These are phyloP conservation scores for Phytophthora cryptogea DNA, from an alignment of 352 stramenopile genomes.

Conservation along the genomic window DNA sequence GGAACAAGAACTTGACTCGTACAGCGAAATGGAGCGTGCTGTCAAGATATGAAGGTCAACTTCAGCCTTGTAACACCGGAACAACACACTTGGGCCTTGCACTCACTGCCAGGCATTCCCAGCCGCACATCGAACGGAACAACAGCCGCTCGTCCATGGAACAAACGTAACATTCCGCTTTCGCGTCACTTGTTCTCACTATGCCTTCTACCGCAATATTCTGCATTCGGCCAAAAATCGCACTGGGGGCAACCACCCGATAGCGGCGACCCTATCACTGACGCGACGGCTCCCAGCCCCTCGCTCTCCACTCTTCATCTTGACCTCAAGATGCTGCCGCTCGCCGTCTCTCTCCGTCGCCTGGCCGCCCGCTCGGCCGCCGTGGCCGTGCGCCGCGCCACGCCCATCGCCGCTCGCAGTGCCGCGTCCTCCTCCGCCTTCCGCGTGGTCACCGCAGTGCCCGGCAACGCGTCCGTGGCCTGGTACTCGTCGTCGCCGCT, in stretches of 20 bases:
- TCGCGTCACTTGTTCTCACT: not conserved
- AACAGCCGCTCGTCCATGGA: not conserved
- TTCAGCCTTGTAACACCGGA: too few relatives aligned
- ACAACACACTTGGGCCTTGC: too few relatives aligned
- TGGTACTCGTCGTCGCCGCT: conserved; percentile 31
- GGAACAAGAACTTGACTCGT: too few relatives aligned
- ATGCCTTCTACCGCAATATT: not conserved
- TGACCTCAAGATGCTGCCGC: conserved; percentile 34
- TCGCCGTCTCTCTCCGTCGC: conserved; percentile 37
- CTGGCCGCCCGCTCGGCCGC: conserved; percentile 32
- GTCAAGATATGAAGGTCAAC: too few relatives aligned
- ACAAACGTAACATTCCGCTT: not conserved
- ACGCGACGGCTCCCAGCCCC: conserved; percentile 2
- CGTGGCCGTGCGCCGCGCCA: conserved; percentile 15
- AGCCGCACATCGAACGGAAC: not conserved
- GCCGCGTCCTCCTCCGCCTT: conserved; percentile 4
- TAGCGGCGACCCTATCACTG: not conserved
- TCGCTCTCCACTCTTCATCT: conserved; percentile 21
- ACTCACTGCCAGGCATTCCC: too few relatives aligned
- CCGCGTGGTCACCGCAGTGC: conserved; percentile 22
- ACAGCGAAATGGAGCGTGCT: too few relatives aligned
- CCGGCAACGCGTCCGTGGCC: conserved; percentile 13
- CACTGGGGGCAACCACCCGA: conserved; percentile 8
- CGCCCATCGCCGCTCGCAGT: conserved; percentile 8
- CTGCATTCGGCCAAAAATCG: not conserved